Evolutionary conservation across 352 stramenopile genomes (phyloP), one percentile per base, ranked within the genome.

Genomic region (Phytophthora hibernalis): DNA sequence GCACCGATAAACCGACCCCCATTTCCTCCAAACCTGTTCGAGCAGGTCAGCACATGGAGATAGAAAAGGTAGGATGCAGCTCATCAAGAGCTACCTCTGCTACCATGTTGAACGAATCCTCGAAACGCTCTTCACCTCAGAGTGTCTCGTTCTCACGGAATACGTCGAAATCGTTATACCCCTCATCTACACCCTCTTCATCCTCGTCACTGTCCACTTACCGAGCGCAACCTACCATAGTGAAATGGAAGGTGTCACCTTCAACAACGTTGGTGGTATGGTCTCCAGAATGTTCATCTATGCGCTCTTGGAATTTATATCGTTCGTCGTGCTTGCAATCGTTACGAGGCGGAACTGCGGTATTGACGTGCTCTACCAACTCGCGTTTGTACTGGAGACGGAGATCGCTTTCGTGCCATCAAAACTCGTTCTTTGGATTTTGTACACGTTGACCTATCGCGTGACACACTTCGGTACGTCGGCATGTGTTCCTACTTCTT

Each of bases 141-240:
- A 80, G 43, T 80, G 70, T 51, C 47, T 72, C 37, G 45, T 68
- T 31, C 60, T 80, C 2, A 45, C 68, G 9, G 72, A 80, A 51
- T 80, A 74, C 49, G 44, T 62, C 13, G 72, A 80, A 24, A 62
- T 54, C 1, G 48, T 76, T 37, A 56, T 74, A n/a, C 72, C 72
- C 0, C 30, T 70, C 3, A 61, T 74, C 21, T 80, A 74, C 56
- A 56, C 21, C 7, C 37, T 31, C 5, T 76, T 31, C 13, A 51
- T 54, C 28, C 1, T 55, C 8, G 18, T 44, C 4, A 60, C 70
- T 54, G 5, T 52, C 3, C 18, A 57, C 5, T 44, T 74, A n/a
- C 52, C 63, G 2, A 77, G 67, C 50, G 42, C 48, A 9, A 1
- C 35, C 15, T 80, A 72, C 45, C 69, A 80, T 38, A 59, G 50